Evolutionary conservation across 2,329 filamentous ascomycete species (phyloP), one percentile per base, ranked within the genome.

Genomic region (Monosporascus cannonballus): DNA sequence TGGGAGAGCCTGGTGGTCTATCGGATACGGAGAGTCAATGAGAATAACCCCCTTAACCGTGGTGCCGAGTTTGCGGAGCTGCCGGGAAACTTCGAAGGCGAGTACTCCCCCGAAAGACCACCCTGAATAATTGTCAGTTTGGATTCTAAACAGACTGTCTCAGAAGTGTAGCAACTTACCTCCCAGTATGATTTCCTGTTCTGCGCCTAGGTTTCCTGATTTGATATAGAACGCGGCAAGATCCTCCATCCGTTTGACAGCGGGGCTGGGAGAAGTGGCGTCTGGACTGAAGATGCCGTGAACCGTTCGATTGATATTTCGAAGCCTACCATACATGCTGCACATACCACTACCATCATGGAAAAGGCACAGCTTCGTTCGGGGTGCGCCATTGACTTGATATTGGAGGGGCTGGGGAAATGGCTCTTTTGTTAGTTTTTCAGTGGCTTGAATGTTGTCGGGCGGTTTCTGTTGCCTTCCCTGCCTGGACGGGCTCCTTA

Each of bases 91-190:
- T 49, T 76, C 73, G 56, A 72, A 80, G 18, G 78, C 76, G 52
- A 75, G 72, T 51, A 79, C 75, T 7, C 78, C 77, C 38, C 78
- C 79, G 20, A 76, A 78, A 9, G 76, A 81, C 78, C 77, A 81
- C 6, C 57, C 57, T 59, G 15, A 38, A 25, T 30, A 22, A 17
- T 18, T 30, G 8, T 52, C 38, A 52, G 50, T 27, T 8, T 9
- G 8, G 25, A 27, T 27, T 9, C 25, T 9, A 3, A 27, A 8
- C 8, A 2, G 25, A 27, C 25, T 9, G 3, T 9, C 7, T 27
- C 8, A 39, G 18, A 45, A 9, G n/a, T 8, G 25, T 5, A 18
- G 24, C 24, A 22, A 51, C 57, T 57, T 54, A 51, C 79, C 79
- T 50, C 76, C 76, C 1, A 80, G 67, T 34, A 63, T 48, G 36